These are phyloP conservation scores for Zopfochytrium polystomum DNA, from an alignment of 371 early-diverging fungal genomes.

Conservation along the genomic window DNA sequence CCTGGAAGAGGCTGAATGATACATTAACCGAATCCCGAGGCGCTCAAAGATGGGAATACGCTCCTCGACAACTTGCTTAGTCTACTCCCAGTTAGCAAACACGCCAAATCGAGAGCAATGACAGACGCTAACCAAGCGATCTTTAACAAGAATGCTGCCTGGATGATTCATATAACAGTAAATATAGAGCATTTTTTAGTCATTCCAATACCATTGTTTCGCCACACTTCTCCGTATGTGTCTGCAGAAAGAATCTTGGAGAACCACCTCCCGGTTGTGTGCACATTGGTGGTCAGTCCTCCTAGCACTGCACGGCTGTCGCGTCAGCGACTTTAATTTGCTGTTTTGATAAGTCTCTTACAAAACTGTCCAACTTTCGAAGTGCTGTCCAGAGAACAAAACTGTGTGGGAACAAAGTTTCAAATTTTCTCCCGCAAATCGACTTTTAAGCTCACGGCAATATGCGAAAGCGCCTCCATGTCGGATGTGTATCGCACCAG, in stretches of 20 bases:
- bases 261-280: slow-evolving; percentile 79
- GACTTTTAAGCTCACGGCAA: slow-evolving; percentile 72
- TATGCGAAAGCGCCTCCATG: slow-evolving; percentile 75
- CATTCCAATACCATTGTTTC: too few species aligned
- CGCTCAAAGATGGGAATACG: slow-evolving; percentile 81
- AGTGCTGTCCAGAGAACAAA: too few species aligned
- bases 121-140: too few species aligned
- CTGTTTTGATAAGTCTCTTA: too few species aligned
- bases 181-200: too few species aligned
- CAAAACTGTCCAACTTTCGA: too few species aligned
- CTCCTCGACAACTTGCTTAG: slow-evolving; percentile 76
- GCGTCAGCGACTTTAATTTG: too few species aligned
- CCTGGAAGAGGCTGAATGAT: slow-evolving; percentile 48
- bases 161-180: too few species aligned
- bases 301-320: slow-evolving; percentile 56
- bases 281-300: slow-evolving; percentile 72
- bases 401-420: too few species aligned
- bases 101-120: too few species aligned
- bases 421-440: too few species aligned
- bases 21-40: slow-evolving; percentile 77
- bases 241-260: slow-evolving; percentile 71
- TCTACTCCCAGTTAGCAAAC: too few species aligned
- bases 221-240: slow-evolving; percentile 52
- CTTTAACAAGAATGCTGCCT: slow-evolving; percentile 78
- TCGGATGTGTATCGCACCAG: slow-evolving; percentile 58